These are phyloP conservation scores for Phytophthora foliorum DNA, from an alignment of 352 stramenopile species.

Conservation along the genomic window DNA sequence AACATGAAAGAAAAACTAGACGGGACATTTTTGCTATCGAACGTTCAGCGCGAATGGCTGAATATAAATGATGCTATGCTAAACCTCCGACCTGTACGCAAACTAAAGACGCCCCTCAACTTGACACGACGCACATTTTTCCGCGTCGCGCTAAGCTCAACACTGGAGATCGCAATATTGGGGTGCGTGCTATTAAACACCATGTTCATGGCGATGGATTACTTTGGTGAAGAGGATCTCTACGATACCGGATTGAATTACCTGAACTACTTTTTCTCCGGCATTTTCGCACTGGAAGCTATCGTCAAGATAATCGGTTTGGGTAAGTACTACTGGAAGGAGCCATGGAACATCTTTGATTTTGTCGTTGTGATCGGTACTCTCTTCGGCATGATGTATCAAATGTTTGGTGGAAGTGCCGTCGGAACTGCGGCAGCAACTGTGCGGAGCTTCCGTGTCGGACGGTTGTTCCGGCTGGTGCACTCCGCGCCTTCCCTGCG, in stretches of 20 bases:
- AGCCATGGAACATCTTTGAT: constrained; percentile 90
- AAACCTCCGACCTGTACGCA: constrained; percentile 51
- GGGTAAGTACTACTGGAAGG: constrained; percentile 82
- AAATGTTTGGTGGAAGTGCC: constrained; percentile 50
- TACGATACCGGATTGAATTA: constrained; percentile 69
- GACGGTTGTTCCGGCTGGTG: constrained; percentile 76
- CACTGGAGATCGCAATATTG: constrained; percentile 84
- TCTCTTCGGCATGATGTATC: constrained; percentile 63
- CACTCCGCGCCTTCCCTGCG: constrained; percentile 80
- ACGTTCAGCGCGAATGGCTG: constrained; percentile 81
- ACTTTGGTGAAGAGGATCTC: constrained; percentile 84
- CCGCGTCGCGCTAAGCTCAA: constrained; percentile 53
- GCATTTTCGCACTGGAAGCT: constrained; percentile 87
- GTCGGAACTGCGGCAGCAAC: constrained; percentile 67
- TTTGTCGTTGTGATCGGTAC: constrained; percentile 66
- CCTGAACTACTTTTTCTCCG: constrained; percentile 86
- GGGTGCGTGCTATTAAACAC: constrained; percentile 92
- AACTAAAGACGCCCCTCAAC: constrained; percentile 57
- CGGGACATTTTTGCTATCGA: constrained; percentile 74
- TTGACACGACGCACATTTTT: constrained; percentile 45
- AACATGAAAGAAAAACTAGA: constrained; percentile 75
- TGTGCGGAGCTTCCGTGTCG: constrained; percentile 88
- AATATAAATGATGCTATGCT: constrained; percentile 68
- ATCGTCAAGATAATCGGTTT: constrained; percentile 86
- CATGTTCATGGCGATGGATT: constrained; percentile 82